phyloP scores from a whole-genome alignment of 2,329 filamentous ascomycete genomes.

The Apiospora pterosperma region DNA sequence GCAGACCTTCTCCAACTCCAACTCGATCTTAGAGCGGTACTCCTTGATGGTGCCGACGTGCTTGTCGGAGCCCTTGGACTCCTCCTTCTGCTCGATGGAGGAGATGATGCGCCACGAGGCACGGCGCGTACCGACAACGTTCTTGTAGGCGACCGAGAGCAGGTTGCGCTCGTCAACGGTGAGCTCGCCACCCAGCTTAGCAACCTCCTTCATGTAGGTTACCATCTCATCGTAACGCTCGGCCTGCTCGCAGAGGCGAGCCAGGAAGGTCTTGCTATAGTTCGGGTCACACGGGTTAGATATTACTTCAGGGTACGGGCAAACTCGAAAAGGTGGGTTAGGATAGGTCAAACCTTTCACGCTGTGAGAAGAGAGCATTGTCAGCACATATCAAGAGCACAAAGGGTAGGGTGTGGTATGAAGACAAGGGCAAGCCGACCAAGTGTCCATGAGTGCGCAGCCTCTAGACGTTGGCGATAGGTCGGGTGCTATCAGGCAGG shows the following conservation, averaged over 20 bases:
- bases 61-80: constrained; percentile 96
- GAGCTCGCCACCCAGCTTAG: constrained; percentile 78
- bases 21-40: constrained; percentile 98
- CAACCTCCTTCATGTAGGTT: constrained; percentile 99
- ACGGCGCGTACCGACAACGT: constrained; percentile 96
- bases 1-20: constrained; percentile 95
- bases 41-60: constrained; percentile 92
- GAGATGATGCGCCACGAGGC: constrained; percentile 99
- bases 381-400: constrained; percentile 16
- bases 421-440: neutral
- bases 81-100: constrained; percentile 99
- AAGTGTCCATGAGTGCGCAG: neutral
- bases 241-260: constrained; percentile 99
- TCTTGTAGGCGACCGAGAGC: constrained; percentile 99
- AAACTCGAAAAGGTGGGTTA: neutral
- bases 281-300: constrained; percentile 13
- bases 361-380: constrained; percentile 42
- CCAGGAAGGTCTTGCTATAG: constrained; percentile 97
- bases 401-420: neutral
- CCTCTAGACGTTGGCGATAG: neutral
- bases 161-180: constrained; percentile 98
- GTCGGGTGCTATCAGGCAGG: neutral
- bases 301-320: neutral
- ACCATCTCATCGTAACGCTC: constrained; percentile 99
- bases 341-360: constrained; percentile 59